Base-by-base conservation (phyloP, 1,284 basidiomycete genomes). In the Porodaedalea pini region DNA sequence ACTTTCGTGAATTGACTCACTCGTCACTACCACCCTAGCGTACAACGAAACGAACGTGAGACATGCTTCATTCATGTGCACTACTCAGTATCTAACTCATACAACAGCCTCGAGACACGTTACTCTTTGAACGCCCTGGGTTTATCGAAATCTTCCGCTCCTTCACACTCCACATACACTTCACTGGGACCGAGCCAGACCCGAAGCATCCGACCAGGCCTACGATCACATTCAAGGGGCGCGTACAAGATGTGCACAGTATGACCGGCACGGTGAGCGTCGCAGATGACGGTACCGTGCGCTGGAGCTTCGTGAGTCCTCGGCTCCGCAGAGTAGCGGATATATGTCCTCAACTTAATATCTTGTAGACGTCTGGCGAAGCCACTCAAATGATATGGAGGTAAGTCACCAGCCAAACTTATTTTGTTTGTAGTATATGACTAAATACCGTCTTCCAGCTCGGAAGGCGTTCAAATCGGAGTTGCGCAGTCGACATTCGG, bases 401-500 rank as follows among this genome's bases (percentile, higher is more conserved):
- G 86, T 85, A 58, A 11, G 73, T 69, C 29, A 51, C 34, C 17
- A 27, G n/a, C 52, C 23, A 23, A 39, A 36, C 41, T 45, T 21
- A 39, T 21, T 43, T 17, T 31, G 47, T 13, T 25, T 32, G 47
- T 55, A 53, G 36, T 32, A 19, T 36, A 27, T 11, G 23, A 17
- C 19, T 51, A 59, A 59, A 23, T 47, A 19, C 23, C 8, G 59
- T 25, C 36, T 15, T 23, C 15, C 58, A 88, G 86, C 63, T 84
- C 78, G 15, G 78, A 84, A 58, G 86, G 79, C 21, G 70, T 89
- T 15, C 84, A 86, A 61, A 63, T 88, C 13, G 86, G 87, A 8
- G 78, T 75, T 3, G 64, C 85, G 15, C 76, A 81, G 7, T 87
- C 86, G 6, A 69, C 69, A 3, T 83, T 72, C 65, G 86, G 86